These are phyloP conservation scores for Hygrophorus pudorinus DNA, from an alignment of 768 basidiomycete species.

Conservation along the genomic window DNA sequence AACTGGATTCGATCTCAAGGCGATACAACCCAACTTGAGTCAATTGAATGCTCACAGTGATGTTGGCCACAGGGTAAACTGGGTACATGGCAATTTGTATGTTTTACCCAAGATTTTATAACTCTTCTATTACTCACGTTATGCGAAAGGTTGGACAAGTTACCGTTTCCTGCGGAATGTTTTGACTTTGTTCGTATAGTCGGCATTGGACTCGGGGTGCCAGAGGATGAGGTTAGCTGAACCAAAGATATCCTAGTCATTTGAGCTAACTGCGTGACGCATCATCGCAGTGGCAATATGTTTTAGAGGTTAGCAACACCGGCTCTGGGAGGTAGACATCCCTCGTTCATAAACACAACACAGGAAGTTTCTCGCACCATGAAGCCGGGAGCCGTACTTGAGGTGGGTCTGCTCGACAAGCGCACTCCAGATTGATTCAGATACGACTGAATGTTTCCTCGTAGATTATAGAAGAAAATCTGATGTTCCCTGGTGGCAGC, in stretches of 20 bases:
- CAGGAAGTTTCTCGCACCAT: constrained; percentile 64
- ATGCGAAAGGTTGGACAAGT: constrained; percentile 42
- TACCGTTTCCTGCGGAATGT: constrained; percentile 46
- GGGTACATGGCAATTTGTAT: constrained; percentile 64
- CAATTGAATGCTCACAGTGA: constrained; percentile 23
- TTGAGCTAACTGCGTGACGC: constrained; percentile 7
- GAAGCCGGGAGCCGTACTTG: constrained; percentile 49
- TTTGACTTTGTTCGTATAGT: constrained; percentile 64
- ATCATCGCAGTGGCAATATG: constrained; percentile 46
- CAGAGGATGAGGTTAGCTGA: constrained; percentile 51
- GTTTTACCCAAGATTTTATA: constrained; percentile 11
- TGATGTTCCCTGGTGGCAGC: too few relatives aligned
- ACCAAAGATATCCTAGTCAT: not conserved
- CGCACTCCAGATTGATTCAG: constrained; percentile 54
- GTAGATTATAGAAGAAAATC: too few relatives aligned
- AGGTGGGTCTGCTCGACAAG: constrained; percentile 31
- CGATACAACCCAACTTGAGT: constrained; percentile 43
- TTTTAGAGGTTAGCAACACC: constrained; percentile 37
- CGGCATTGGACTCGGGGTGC: constrained; percentile 56
- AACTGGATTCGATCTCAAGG: constrained; percentile 48
- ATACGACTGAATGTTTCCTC: constrained; percentile 67
- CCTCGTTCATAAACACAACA: constrained; percentile 6
- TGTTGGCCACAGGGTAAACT: constrained; percentile 42
- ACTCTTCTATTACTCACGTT: not conserved
- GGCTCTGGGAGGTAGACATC: constrained; percentile 2